Base-by-base conservation (phyloP, 306 rosid species). In the Vigna radiata region DNA sequence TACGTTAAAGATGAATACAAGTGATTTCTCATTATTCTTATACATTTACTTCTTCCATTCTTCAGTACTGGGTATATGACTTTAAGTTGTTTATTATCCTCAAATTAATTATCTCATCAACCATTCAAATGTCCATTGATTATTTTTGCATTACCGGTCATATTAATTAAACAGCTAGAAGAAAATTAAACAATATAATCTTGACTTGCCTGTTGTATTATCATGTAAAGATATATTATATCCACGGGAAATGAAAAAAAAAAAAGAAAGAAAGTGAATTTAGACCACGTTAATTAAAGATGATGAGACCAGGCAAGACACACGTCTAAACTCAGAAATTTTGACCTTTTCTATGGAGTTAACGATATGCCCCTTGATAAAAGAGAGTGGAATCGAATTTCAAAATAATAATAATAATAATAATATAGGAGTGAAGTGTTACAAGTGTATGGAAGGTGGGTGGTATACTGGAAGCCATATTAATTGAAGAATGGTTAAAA, bases 371-470 rank as follows among this genome's bases (percentile, higher is more conserved):
- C 0, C 7, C 4, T 19, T 37, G 29, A 27, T 8, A 37, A 17
- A 47, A 75, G 59, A n/a, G 6, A 47, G 70, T 41, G 17, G 55
- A 73, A 58, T 27, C 17, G 44, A 44, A 59, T 16, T 46, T 2
- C 17, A 43, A 63, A 12, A 27, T 0, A 12, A 44, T 44, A 12
- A 44, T 43, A 43, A 43, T 43, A 25, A 25, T 25, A 25, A 25
- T 25, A 41, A 41, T 41, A 16, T 5, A 59, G 6, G 50, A 15
- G 49, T 50, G 64, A 75, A 9, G 81, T n/a, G n/a, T n/a, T n/a
- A n/a, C n/a, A n/a, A n/a, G n/a, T 23, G 46, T 64, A 81, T 62
- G 19, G 31, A 31, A 29, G 29, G 79, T 64, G 52, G 68, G 69
- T 56, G 70, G 72, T 29, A 29, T 25, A 56, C 43, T 48, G 56